Conservation (phyloP, 2,329 filamentous ascomycete genomes). For the Colletotrichum eleusines region DNA sequence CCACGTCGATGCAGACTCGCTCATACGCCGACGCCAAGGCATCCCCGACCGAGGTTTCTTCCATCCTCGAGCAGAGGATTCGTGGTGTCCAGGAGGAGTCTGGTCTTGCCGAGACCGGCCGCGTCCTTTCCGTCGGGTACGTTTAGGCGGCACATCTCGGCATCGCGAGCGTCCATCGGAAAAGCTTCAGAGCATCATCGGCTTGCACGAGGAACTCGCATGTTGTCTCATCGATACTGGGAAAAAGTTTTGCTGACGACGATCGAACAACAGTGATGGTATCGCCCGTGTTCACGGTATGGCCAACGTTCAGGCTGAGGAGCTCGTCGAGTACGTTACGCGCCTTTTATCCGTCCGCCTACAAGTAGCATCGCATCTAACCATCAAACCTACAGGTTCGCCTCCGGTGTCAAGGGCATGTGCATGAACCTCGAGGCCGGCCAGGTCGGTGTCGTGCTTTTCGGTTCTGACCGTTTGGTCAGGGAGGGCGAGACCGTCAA, state of each 20-base stretch:
- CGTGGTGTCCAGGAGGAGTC: conserved; percentile 98
- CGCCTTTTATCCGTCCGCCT: conserved; percentile 34
- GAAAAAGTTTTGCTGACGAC: conserved; percentile 38
- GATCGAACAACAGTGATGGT: conserved; percentile 83
- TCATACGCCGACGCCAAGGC: conserved; percentile 95
- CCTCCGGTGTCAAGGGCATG: conserved; percentile 99
- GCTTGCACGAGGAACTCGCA: conserved; percentile 35
- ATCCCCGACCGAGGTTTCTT: conserved; percentile 96
- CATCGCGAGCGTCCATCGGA: conserved; percentile 37
- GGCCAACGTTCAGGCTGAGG: conserved; percentile 99
- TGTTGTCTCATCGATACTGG: conserved; percentile 34
- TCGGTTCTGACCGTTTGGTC: conserved; percentile 99
- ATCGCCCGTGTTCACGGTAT: conserved; percentile 99
- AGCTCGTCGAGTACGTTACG: conserved; percentile 95
- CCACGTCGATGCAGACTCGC: conserved; percentile 79
- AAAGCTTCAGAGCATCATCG: conserved; percentile 35
- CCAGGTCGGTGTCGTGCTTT: conserved; percentile 99
- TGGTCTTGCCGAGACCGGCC: conserved; percentile 96
- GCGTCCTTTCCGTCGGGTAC: conserved; percentile 98
- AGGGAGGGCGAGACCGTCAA: conserved; percentile 99
- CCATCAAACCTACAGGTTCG: conserved; percentile 75
- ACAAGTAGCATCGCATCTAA: conserved; percentile 31
- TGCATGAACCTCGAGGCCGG: conserved; percentile 99
- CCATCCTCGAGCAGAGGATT: conserved; percentile 99
- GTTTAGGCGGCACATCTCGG: conserved; percentile 56